Evolutionary conservation across 306 rosid genomes (phyloP).

Genomic region (Vigna hirtella): DNA sequence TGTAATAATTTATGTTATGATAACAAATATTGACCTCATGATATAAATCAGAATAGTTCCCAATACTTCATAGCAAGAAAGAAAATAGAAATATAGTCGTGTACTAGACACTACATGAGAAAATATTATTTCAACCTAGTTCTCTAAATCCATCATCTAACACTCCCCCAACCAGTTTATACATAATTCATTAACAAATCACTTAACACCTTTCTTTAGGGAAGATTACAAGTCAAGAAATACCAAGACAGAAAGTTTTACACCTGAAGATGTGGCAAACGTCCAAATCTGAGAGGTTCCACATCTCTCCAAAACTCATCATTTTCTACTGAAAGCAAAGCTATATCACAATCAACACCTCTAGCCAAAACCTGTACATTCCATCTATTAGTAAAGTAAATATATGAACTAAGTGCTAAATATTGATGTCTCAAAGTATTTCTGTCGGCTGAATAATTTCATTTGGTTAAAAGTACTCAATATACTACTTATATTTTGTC

Average conservation of each 20-base stretch:
- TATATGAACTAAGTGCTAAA: conserved; percentile 16
- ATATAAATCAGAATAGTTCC: conserved; percentile 1
- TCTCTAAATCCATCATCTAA: conserved; percentile 14
- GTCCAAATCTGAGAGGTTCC: conserved; percentile 83
- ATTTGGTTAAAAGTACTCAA: conserved; percentile 1
- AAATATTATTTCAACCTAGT: conserved; percentile 39
- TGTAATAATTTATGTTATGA: neutral
- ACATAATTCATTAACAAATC: conserved; percentile 34
- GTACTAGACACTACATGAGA: conserved; percentile 19
- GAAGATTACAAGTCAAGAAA: conserved; percentile 34
- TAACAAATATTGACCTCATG: conserved; percentile 33
- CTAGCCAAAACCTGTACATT: conserved; percentile 89
- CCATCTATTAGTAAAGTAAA: conserved; percentile 52
- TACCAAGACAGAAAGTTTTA: conserved; percentile 32
- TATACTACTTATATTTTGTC: neutral
- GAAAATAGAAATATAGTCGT: conserved; percentile 7
- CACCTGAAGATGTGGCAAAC: conserved; percentile 97
- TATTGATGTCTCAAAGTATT: conserved; percentile 23
- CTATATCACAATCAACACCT: conserved; percentile 95
- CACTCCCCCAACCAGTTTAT: conserved; percentile 25
- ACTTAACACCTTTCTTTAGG: conserved; percentile 23
- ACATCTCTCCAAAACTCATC: conserved; percentile 92
- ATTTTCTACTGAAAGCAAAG: conserved; percentile 94
- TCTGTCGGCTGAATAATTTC: conserved; percentile 6
- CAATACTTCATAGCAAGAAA: conserved; percentile 4